These are phyloP conservation scores for Mycosphaerella sp. DNA, from an alignment of 2,329 filamentous ascomycete species.

Conservation along the genomic window DNA sequence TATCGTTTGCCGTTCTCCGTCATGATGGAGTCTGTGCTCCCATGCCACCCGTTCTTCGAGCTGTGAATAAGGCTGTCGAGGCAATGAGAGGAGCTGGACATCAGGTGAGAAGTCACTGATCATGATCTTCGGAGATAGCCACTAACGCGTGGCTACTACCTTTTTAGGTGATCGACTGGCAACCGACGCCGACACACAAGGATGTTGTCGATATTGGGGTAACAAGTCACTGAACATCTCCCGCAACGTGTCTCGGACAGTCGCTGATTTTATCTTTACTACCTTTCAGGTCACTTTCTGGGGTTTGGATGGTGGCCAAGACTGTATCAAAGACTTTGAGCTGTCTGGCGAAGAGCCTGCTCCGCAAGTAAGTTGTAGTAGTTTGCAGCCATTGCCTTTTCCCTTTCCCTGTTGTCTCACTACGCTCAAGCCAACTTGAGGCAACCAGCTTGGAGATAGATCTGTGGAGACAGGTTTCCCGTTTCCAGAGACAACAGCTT, in stretches of 20 bases:
- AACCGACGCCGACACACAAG: constrained; percentile 46
- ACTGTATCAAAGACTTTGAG: constrained; percentile 46
- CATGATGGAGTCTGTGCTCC: constrained; percentile 47
- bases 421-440: too few relatives aligned
- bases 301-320: constrained; percentile 47
- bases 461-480: too few relatives aligned
- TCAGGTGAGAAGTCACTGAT: constrained; percentile 24
- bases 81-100: constrained; percentile 50
- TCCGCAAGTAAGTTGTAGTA: constrained; percentile 22
- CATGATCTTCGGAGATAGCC: too few relatives aligned
- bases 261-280: too few relatives aligned
- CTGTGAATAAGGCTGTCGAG: constrained; percentile 47
- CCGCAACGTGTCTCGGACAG: too few relatives aligned
- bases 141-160: background rate
- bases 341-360: constrained; percentile 52
- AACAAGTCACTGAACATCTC: background rate
- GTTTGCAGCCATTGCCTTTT: too few relatives aligned
- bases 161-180: constrained; percentile 51
- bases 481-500: too few relatives aligned
- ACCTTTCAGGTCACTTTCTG: constrained; percentile 29
- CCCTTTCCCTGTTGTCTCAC: too few relatives aligned
- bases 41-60: constrained; percentile 54
- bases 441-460: too few relatives aligned
- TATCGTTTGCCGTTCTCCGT: constrained; percentile 52
- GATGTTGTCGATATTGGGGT: constrained; percentile 34